Base-by-base conservation (phyloP, 1,284 basidiomycete genomes). In the Cryptococcus deneoformans region DNA sequence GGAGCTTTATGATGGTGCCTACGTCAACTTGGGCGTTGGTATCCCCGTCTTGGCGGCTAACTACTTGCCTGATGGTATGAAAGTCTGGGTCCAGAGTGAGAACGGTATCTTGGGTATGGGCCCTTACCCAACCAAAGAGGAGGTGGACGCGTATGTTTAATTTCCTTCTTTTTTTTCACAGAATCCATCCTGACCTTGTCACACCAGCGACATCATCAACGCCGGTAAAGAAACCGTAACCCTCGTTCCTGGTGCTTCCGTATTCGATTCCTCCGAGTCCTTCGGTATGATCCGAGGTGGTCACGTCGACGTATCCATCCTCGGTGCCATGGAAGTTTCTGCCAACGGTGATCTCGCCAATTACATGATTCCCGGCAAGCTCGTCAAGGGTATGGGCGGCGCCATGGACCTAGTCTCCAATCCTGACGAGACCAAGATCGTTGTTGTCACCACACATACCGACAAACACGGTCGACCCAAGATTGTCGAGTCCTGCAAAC, bases 251-350 rank as follows among this genome's bases (percentile, higher is more conserved):
- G 94, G 95, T 50, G 92, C 93, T 16, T 87, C 92, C 5, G 82
- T 93, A 2, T 98, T 98, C 71, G 94, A 78, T 59, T 76, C 74
- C 20, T 70, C 71, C 42, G 76, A 78, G 62, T 73, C 70, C 14
- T 98, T 97, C 71, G 89, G 89, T 40, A 96, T 96, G 91, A 94
- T 96, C 78, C 87, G 93, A 56, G 93, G 92, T 57, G 95, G 94
- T 9, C 94, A 98, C 77, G 86, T 98, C 59, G 87, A 98, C 71
- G 89, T 96, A 53, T 88, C 93, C 11, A 94, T 98, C 73, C 86
- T 89, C 20, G 87, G 87, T 46, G 84, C 94, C 2, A 92, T 98
- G 86, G 88, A 98, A 82, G 93, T 97, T 51, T 92, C 91, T 1
- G 86, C 88, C 65, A 86, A 86, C 24, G 95, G 94, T 58, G 93